Evolutionary conservation across 495 filamentous ascomycete genomes (phyloP).

Genomic region (Amniculicola lignicola): DNA sequence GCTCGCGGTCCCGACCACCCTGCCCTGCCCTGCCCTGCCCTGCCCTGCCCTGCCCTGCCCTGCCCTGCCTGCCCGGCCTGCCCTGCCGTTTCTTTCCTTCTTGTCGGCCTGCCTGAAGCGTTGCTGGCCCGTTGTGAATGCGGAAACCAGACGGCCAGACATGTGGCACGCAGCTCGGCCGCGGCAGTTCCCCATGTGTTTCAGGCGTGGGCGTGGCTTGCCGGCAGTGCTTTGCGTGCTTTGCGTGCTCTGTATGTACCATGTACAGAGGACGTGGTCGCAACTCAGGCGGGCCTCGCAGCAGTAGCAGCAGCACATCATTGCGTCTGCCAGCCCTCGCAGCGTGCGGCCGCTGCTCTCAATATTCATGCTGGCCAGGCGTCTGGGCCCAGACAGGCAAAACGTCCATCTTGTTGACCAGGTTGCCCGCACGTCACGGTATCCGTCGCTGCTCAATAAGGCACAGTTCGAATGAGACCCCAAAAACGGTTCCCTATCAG

Average conservation of each 20-base stretch:
- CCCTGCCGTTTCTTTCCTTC: not conserved
- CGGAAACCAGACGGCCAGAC: not conserved
- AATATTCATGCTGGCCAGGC: too few relatives aligned
- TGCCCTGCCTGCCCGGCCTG: not conserved
- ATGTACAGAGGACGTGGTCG: too few relatives aligned
- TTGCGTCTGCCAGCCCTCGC: constrained; percentile 30
- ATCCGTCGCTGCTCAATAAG: constrained; percentile 22
- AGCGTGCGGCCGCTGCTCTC: too few relatives aligned
- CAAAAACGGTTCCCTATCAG: constrained; percentile 31
- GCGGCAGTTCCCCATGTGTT: constrained; percentile 19
- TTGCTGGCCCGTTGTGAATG: constrained; percentile 16
- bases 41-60: not conserved
- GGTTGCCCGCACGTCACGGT: not conserved
- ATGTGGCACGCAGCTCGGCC: not conserved
- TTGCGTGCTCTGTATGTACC: too few relatives aligned
- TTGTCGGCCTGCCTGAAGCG: constrained; percentile 25
- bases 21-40: not conserved
- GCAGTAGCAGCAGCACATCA: constrained; percentile 33
- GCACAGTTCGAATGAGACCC: not conserved
- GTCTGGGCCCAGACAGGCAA: not conserved
- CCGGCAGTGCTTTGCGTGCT: constrained; percentile 1
- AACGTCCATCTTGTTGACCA: too few relatives aligned
- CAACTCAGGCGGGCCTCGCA: too few relatives aligned
- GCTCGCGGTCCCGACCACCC: constrained; percentile 1
- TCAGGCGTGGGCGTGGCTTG: constrained; percentile 7